Evolutionary conservation across 805 yeast genomes (phyloP).

Genomic region (Wickerhamomyces alni): DNA sequence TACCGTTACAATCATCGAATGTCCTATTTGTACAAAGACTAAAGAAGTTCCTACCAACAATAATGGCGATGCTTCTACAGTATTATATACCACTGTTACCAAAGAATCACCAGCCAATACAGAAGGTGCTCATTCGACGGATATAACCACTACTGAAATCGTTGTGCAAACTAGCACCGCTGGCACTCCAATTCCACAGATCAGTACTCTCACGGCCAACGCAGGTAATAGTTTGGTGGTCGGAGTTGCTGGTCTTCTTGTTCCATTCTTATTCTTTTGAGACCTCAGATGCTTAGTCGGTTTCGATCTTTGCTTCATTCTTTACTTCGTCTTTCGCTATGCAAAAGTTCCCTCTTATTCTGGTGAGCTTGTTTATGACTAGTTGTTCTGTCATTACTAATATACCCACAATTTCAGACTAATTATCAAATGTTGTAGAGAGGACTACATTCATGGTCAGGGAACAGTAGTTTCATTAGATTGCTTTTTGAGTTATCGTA

Average conservation of each 20-base stretch:
- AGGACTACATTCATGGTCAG: neutral
- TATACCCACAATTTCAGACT: too few species aligned
- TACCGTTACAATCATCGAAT: neutral
- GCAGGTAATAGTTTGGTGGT: neutral
- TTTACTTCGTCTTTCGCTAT: too few species aligned
- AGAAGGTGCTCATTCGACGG: too few species aligned
- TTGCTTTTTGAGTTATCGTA: slow-evolving; percentile 10
- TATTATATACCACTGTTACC: too few species aligned
- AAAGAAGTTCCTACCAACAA: neutral
- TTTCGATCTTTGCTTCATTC: too few species aligned
- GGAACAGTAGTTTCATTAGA: neutral
- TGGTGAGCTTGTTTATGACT: too few species aligned
- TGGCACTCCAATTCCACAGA: neutral
- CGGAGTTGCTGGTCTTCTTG: neutral
- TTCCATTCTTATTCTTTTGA: neutral
- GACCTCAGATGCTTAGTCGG: too few species aligned
- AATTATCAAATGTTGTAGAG: too few species aligned
- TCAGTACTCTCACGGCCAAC: neutral
- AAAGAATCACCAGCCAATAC: too few species aligned
- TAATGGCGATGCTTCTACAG: neutral
- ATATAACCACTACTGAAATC: neutral
- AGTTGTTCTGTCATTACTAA: too few species aligned
- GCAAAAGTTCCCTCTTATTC: too few species aligned
- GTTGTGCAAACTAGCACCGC: neutral
- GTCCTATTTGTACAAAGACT: neutral